phyloP scores from a whole-genome alignment of 2,329 filamentous ascomycete genomes.

The Paraphaeosphaeria minitans region DNA sequence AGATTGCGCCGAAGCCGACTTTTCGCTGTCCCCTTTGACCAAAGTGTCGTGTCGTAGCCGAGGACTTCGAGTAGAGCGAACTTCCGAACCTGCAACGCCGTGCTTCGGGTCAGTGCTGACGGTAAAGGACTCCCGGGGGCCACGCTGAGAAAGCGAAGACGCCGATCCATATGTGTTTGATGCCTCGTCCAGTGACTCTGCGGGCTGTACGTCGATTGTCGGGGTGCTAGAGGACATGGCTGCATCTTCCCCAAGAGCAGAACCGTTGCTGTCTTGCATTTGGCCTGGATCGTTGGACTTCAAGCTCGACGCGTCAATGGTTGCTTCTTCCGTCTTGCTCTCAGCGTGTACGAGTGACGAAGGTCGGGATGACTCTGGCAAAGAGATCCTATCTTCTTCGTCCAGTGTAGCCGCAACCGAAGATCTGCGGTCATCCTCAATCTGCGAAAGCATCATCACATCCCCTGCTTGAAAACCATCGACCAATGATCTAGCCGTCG shows the following conservation, averaged over 20 bases:
- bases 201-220: not conserved
- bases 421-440: constrained; percentile 51
- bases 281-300: not conserved
- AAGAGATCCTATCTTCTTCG: constrained; percentile 58
- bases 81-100: constrained; percentile 15
- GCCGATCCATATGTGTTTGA: not conserved
- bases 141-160: constrained; percentile 3
- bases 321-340: not conserved
- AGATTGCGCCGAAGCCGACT: constrained; percentile 51
- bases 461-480: constrained; percentile 43
- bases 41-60: constrained; percentile 28
- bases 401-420: constrained; percentile 62
- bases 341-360: constrained; percentile 32
- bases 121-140: constrained; percentile 28
- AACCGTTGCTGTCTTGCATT: not conserved
- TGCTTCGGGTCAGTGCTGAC: constrained; percentile 42
- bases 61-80: constrained; percentile 16
- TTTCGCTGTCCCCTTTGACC: constrained; percentile 22
- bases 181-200: not conserved
- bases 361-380: constrained; percentile 36
- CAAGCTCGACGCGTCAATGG: not conserved
- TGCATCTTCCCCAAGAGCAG: not conserved
- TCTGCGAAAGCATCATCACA: constrained; percentile 38
- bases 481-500: constrained; percentile 22
- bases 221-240: not conserved